phyloP scores from a whole-genome alignment of 2,329 filamentous ascomycete genomes.

The Helotiales sp. region DNA sequence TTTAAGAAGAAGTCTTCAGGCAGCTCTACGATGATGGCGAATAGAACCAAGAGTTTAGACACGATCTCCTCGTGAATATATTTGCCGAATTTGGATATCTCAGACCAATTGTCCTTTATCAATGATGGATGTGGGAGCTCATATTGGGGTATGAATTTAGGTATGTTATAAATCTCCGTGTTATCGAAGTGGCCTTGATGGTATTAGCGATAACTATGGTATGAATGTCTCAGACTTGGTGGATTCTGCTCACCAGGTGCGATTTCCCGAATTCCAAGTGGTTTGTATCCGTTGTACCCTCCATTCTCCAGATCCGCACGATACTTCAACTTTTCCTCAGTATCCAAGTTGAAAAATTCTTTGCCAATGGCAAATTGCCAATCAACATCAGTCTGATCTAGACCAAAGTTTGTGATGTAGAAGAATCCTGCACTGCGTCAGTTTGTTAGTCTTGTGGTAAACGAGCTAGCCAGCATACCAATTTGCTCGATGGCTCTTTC shows the following conservation, averaged over 20 bases:
- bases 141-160: slow-evolving; percentile 55
- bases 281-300: slow-evolving; percentile 61
- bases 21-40: slow-evolving; percentile 64
- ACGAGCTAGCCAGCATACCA: slow-evolving; percentile 41
- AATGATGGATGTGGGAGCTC: slow-evolving; percentile 51
- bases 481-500: slow-evolving; percentile 53
- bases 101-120: slow-evolving; percentile 52
- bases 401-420: slow-evolving; percentile 64
- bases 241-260: not conserved
- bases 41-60: slow-evolving; percentile 59
- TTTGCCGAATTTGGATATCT: slow-evolving; percentile 57
- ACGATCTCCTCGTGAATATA: slow-evolving; percentile 56
- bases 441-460: not conserved
- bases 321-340: slow-evolving; percentile 63
- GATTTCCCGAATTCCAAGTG: slow-evolving; percentile 29
- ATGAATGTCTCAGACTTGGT: too few species aligned
- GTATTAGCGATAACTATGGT: too few species aligned
- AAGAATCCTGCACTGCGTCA: slow-evolving; percentile 50
- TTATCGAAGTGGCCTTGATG: slow-evolving; percentile 48
- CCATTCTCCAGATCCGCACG: slow-evolving; percentile 51
- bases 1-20: slow-evolving; percentile 60
- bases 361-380: slow-evolving; percentile 63
- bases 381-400: slow-evolving; percentile 61
- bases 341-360: slow-evolving; percentile 59
- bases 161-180: slow-evolving; percentile 62